A percentile compares a stretch with the other conserved stretches of the same genome.
Conservation (phyloP, 495 filamentous ascomycete species). For the Thermothielavioides terrestris region DNA sequence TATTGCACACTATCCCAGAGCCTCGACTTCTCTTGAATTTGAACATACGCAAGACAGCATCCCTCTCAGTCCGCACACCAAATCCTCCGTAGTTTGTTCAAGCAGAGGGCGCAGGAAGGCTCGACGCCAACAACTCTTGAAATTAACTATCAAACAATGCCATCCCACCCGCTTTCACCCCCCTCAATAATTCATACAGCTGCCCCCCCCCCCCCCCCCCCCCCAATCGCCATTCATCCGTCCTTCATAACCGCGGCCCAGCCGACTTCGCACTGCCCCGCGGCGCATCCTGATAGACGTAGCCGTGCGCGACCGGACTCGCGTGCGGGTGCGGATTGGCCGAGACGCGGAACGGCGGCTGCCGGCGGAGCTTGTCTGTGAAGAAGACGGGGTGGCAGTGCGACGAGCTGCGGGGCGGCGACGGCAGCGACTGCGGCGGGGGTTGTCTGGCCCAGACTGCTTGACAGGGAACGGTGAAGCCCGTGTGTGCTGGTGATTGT, state of each 20-base stretch:
- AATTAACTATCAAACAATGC: too few relatives aligned
- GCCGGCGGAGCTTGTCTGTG: slow-evolving; percentile 42
- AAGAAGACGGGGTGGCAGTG: slow-evolving; percentile 53
- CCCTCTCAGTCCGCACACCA: too few relatives aligned
- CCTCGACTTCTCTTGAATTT: too few relatives aligned
- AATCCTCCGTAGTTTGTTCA: too few relatives aligned
- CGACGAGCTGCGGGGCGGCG: slow-evolving; percentile 27
- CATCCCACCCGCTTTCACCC: too few relatives aligned
- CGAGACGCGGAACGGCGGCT: slow-evolving; percentile 22
- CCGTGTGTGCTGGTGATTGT: neutral
- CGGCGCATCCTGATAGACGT: slow-evolving; percentile 38
- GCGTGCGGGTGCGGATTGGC: slow-evolving; percentile 18
- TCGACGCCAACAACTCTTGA: too few relatives aligned
- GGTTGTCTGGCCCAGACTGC: slow-evolving; percentile 3
- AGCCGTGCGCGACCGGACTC: slow-evolving; percentile 47
- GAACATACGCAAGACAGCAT: too few relatives aligned
- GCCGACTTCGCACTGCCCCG: slow-evolving; percentile 10
- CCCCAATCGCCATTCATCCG: too few relatives aligned
- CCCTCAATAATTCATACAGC: neutral
- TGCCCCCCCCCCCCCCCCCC: neutral
- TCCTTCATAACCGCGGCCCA: slow-evolving; percentile 41
- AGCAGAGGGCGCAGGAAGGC: too few relatives aligned
- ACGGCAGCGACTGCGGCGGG: neutral
- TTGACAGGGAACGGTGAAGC: slow-evolving; percentile 12
- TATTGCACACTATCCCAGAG: too few relatives aligned